Conservation (phyloP, 2,329 filamentous ascomycete species). For the Penicillium sp. region DNA sequence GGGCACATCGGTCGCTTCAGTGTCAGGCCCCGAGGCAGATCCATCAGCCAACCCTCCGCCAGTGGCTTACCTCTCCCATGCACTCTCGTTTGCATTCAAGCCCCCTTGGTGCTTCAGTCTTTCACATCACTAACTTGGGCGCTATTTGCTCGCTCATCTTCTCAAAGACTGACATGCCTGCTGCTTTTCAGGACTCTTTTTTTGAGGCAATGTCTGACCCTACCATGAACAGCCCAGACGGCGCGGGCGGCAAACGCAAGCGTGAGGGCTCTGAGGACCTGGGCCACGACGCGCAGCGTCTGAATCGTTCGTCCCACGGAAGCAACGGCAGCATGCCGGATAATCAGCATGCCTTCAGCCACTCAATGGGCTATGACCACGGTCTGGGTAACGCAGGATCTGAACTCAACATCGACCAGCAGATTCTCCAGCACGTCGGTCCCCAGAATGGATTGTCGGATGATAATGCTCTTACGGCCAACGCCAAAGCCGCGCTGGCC, state of each 20-base stretch:
- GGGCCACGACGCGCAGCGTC: constrained; percentile 36
- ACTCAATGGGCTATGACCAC: constrained; percentile 36
- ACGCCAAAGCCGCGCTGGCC: constrained; percentile 44
- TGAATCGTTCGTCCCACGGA: constrained; percentile 37
- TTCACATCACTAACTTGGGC: not conserved
- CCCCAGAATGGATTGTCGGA: constrained; percentile 50
- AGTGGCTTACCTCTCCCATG: constrained; percentile 6
- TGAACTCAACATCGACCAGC: constrained; percentile 41
- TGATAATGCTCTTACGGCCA: constrained; percentile 43
- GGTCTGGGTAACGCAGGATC: constrained; percentile 32
- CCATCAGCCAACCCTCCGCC: constrained; percentile 6
- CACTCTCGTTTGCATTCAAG: constrained; percentile 1
- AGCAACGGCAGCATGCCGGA: constrained; percentile 37
- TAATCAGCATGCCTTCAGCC: constrained; percentile 29
- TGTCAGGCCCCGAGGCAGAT: constrained; percentile 16
- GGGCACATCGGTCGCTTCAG: constrained; percentile 29
- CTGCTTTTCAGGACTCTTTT: constrained; percentile 6
- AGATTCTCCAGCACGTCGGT: constrained; percentile 45
- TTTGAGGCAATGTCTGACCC: constrained; percentile 33
- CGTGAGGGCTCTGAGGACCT: constrained; percentile 36
- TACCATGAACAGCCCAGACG: constrained; percentile 32
- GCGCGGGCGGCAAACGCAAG: constrained; percentile 36
- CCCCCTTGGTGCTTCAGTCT: constrained; percentile 1
- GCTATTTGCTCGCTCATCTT: not conserved
- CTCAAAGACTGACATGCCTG: constrained; percentile 18